Evolutionary conservation across 169 alveolate genomes (phyloP), one percentile per base, ranked within the genome.

Genomic region (Plasmodium vivax): DNA sequence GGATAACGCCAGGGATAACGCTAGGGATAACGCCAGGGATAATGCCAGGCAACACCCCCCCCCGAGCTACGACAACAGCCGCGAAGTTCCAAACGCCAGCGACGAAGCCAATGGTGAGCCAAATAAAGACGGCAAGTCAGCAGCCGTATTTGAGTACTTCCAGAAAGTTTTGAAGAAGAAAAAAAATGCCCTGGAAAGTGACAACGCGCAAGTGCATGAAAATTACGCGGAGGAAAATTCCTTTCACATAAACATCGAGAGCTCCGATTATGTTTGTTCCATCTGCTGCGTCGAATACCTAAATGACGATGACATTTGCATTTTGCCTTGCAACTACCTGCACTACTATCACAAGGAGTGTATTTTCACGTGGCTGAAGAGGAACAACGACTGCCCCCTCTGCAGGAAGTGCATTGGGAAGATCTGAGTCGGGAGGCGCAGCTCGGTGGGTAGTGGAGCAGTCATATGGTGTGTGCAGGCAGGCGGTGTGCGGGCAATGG

Each of bases 261-360:
- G 77, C 30, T 72, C 84, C 38, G 85, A 92, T 92, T 92, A 38
- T 23, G 81, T 58, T 0, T 92, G 95, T 82, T 82, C 95, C 9
- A 82, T 85, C 36, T 93, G 94, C 23, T 74, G 87, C 54, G 34
- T 68, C 12, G 93, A 93, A 12, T 85, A 83, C 73, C 68, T 36
- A 41, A 80, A 94, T 54, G 95, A 92, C 73, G 98, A 96, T 74
- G 85, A 82, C 72, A 93, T 96, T 36, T 95, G 93, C 80, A 85
- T 96, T 68, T 82, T 96, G 92, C 98, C 98, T 2, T 96, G 98
- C 58, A 96, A 96, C 77, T 95, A 93, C 41, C 94, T 96, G 38
- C 98, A 96, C 77, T 85, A 94, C 68, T 96, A 92, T 82, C 98
- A 96, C 95, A 87, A 88, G 74, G 97, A 95, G n/a, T 96, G 98